Evolutionary conservation across 169 alveolate species (phyloP).

Genomic region (Plasmodium billcollinsi): DNA sequence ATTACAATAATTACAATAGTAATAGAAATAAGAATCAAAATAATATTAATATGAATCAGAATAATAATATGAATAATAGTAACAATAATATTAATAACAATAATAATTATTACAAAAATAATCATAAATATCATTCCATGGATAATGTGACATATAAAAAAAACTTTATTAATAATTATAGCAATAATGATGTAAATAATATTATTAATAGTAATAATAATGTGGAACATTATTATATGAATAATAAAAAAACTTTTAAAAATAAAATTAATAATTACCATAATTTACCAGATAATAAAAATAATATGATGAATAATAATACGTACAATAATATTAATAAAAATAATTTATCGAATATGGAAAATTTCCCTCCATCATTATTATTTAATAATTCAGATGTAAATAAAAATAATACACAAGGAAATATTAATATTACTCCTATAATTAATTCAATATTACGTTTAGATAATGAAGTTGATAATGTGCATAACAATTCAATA

Average conservation of each 20-base stretch:
- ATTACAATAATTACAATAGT: not conserved
- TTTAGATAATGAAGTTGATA: constrained; percentile 24
- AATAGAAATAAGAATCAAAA: not conserved
- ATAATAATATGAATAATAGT: not conserved
- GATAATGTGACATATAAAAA: constrained; percentile 11
- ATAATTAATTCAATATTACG: constrained; percentile 54
- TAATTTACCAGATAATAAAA: not conserved
- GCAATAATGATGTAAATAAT: constrained; percentile 2
- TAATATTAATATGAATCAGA: not conserved
- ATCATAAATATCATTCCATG: constrained; percentile 19
- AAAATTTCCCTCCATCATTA: not conserved
- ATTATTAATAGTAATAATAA: constrained; percentile 1
- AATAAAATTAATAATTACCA: not conserved
- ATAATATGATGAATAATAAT: not conserved
- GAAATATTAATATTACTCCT: constrained; percentile 62
- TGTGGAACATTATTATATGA: constrained; percentile 10
- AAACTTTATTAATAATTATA: constrained; percentile 11
- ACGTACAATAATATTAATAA: not conserved
- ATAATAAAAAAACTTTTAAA: constrained; percentile 4
- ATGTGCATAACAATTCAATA: constrained; percentile 4
- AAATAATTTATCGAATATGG: not conserved
- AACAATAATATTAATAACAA: not conserved
- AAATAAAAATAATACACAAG: constrained; percentile 9
- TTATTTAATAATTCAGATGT: not conserved
- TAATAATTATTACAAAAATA: not conserved